Evolutionary conservation across 116 monocot genomes (phyloP).

Genomic region (Zostera marina): DNA sequence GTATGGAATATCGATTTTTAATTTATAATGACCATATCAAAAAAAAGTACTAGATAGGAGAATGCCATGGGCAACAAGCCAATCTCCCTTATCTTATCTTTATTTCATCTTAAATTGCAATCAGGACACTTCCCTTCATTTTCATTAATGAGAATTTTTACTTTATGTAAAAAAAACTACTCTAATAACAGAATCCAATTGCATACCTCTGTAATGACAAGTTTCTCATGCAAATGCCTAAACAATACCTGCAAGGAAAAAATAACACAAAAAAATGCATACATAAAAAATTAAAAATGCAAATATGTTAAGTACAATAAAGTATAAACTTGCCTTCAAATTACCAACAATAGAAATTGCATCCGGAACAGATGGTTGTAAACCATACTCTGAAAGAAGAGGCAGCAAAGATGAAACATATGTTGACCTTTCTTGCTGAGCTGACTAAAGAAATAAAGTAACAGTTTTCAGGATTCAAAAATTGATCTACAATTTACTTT

Average conservation of each 20-base stretch:
- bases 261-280: background rate
- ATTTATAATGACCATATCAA: no score
- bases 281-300: background rate
- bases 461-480: background rate
- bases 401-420: constrained; percentile 92
- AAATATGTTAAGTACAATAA: background rate
- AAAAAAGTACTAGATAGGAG: no score
- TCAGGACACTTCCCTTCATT: no score
- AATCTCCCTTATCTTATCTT: no score
- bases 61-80: no score
- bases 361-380: constrained; percentile 74
- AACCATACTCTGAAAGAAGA: constrained; percentile 75
- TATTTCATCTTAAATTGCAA: no score
- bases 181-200: no score
- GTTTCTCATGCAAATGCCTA: constrained; percentile 84
- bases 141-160: no score
- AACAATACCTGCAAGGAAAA: constrained; percentile 61
- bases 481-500: background rate
- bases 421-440: constrained; percentile 85
- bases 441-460: constrained; percentile 41
- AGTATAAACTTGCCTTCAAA: constrained; percentile 31
- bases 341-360: constrained; percentile 80
- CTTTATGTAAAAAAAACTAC: no score
- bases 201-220: constrained; percentile 69
- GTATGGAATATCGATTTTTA: no score